Percentiles rank a stretch among this genome's conserved stretches.
These are phyloP conservation scores for Mortierella sp. DNA, from an alignment of 371 early-diverging fungal genomes.

Conservation along the genomic window DNA sequence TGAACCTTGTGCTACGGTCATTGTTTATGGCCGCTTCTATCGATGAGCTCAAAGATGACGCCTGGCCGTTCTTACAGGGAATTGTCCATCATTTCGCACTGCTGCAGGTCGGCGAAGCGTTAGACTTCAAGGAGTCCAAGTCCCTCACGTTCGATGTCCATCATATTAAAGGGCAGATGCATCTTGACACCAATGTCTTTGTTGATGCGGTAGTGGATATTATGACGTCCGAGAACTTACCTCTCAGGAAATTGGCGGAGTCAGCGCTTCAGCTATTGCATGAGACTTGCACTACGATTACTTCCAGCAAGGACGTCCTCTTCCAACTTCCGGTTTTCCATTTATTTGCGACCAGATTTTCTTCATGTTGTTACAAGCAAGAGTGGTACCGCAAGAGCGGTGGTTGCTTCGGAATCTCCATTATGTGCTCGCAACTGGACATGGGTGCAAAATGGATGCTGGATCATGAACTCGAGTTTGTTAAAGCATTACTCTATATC, in stretches of 20 bases:
- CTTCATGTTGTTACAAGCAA: slow-evolving; percentile 87
- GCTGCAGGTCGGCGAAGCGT: slow-evolving; percentile 75
- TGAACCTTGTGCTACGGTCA: slow-evolving; percentile 72
- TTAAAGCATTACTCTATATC: slow-evolving; percentile 91
- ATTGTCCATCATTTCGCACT: slow-evolving; percentile 83
- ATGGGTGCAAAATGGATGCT: slow-evolving; percentile 92
- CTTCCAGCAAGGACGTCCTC: slow-evolving; percentile 72
- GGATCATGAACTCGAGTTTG: slow-evolving; percentile 93
- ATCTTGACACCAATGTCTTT: slow-evolving; percentile 72
- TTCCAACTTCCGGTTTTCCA: slow-evolving; percentile 81
- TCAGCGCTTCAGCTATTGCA: slow-evolving; percentile 75
- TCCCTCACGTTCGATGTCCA: slow-evolving; percentile 43
- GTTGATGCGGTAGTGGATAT: slow-evolving; percentile 86
- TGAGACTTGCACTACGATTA: slow-evolving; percentile 67
- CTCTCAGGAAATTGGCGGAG: slow-evolving; percentile 77
- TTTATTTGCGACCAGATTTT: slow-evolving; percentile 81
- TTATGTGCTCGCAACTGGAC: slow-evolving; percentile 84
- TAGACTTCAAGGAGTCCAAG: slow-evolving; percentile 70
- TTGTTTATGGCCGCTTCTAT: slow-evolving; percentile 78
- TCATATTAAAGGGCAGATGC: slow-evolving; percentile 53
- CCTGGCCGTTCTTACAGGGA: slow-evolving; percentile 74
- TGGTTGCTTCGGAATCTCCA: slow-evolving; percentile 91
- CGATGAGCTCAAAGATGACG: slow-evolving; percentile 74
- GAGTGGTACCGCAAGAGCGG: slow-evolving; percentile 90
- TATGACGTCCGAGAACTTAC: slow-evolving; percentile 77